Percentiles rank a stretch among this genome's conserved stretches.
phyloP scores from a whole-genome alignment of 1,284 basidiomycete species.

The Rhodotorula sp. region DNA sequence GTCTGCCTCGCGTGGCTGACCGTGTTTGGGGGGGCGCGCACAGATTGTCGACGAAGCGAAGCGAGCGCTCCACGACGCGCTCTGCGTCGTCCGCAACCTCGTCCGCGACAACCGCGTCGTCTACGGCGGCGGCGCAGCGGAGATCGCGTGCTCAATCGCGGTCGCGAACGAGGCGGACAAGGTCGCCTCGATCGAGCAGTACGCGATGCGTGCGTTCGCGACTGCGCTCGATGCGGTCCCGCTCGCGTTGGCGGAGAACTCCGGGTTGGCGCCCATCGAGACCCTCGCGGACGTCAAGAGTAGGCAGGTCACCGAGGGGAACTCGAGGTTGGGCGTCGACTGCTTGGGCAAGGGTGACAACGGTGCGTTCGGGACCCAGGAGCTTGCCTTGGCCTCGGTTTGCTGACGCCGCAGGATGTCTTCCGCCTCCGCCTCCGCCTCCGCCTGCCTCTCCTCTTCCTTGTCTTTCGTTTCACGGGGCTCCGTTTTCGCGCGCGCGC shows the following conservation, averaged over 20 bases:
- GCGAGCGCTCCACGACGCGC: constrained; percentile 92
- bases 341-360: constrained; percentile 82
- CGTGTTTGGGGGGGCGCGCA: no score
- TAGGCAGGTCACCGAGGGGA: constrained; percentile 82
- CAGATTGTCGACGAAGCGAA: constrained; percentile 99
- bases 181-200: constrained; percentile 97
- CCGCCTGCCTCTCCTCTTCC: no score
- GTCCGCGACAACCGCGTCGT: constrained; percentile 95
- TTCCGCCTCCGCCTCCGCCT: no score
- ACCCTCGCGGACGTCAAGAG: constrained; percentile 93
- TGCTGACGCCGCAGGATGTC: no score
- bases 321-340: constrained; percentile 86
- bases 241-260: constrained; percentile 95
- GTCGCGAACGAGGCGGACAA: constrained; percentile 93
- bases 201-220: constrained; percentile 97
- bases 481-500: no score
- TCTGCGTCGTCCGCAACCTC: constrained; percentile 94
- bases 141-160: constrained; percentile 91
- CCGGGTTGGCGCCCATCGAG: constrained; percentile 92
- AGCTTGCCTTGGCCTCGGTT: no score
- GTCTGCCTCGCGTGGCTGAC: no score
- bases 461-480: no score
- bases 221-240: constrained; percentile 90
- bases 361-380: constrained; percentile 55
- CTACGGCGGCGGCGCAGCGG: constrained; percentile 95